A percentile compares a stretch with the other conserved stretches of the same genome.
Evolutionary conservation across 2,329 filamentous ascomycete species (phyloP).

Genomic region (Xylariaceae sp.): DNA sequence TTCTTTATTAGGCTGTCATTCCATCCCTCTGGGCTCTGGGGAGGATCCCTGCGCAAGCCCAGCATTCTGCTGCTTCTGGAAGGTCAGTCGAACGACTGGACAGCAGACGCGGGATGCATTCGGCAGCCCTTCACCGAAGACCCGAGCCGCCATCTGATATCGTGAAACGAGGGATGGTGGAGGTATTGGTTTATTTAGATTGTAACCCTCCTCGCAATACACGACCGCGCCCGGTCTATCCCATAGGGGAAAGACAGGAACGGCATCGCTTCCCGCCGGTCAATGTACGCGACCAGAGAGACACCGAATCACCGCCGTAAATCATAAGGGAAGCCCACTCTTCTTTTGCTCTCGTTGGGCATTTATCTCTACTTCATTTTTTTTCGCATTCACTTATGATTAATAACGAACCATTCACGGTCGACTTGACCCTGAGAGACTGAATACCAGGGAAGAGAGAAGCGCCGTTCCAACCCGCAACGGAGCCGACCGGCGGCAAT

Average conservation of each 20-base stretch:
- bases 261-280: conserved; percentile 4
- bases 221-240: neutral
- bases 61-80: conserved; percentile 20
- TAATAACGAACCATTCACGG: no score
- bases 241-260: neutral
- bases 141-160: conserved; percentile 16
- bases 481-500: no score
- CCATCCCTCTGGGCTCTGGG: conserved; percentile 10
- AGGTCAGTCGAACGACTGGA: conserved; percentile 19
- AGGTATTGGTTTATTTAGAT: no score
- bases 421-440: no score
- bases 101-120: conserved; percentile 14
- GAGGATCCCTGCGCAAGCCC: conserved; percentile 13
- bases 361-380: no score
- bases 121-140: conserved; percentile 19
- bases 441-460: no score
- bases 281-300: neutral
- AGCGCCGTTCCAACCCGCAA: no score
- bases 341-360: no score
- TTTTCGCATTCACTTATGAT: neutral
- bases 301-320: conserved; percentile 5
- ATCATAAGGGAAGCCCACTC: neutral
- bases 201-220: neutral
- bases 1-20: neutral
- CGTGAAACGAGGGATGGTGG: conserved; percentile 8